Base-by-base conservation (phyloP, 2,329 filamentous ascomycete species). In the Colletotrichum ledebouriae region DNA sequence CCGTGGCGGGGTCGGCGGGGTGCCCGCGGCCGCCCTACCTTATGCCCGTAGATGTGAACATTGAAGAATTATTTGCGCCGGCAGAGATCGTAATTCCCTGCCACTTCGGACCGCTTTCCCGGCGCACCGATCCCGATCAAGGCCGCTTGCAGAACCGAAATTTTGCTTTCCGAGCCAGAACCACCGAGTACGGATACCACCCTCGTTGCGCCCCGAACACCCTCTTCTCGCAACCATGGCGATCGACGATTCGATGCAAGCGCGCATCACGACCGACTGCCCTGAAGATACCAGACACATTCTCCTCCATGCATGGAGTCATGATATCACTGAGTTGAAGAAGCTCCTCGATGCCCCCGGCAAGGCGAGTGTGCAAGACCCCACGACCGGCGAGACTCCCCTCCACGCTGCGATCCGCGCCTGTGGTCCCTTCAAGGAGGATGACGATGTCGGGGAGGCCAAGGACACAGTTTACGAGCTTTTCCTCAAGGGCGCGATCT, bases 361-460 rank as follows among this genome's bases (percentile, higher is more conserved):
- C 63, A 82, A 81, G 82, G 82, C 93, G 83, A 94, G 92, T 77
- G 89, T 91, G 4, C 94, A 95, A 78, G 95, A 98, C 76, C 87
- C 92, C 6, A 89, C 91, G 69, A 97, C 94, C 1, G 93, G 93
- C 69, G 94, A 91, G 78, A 94, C 94, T 9, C 94, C 95, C 10
- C 86, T 98, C 13, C 96, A 98, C 80, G 92, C 94, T 22, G 94
- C 94, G 44, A 93, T 98, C 76, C 91, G 93, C n/a, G 86, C 90
- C 3, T 93, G 90, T 75, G 89, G 86, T 1, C 85, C 79, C 2
- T 77, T 78, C 4, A 69, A 71, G 3, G 72, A 75, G 3, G 77
- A 78, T 3, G 76, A 77, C 10, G 80, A 81, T 25, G 78, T 92
- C 37, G 86, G 90, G 53, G 86, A 87, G 44, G 92, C 90, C 3